phyloP scores from a whole-genome alignment of 768 basidiomycete genomes.

The Chalciporus piperatus region DNA sequence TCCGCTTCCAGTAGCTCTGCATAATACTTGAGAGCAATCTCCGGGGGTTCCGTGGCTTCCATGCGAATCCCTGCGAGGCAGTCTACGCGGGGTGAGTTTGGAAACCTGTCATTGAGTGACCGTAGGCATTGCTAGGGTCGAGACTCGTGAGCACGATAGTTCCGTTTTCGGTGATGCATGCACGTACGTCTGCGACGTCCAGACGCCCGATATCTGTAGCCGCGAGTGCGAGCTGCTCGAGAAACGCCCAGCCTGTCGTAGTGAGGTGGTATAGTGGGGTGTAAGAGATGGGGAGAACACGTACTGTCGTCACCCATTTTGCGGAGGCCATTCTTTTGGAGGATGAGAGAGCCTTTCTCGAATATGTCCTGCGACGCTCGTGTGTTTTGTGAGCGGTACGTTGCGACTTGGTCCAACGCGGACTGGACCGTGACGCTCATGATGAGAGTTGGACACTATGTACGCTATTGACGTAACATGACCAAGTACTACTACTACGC shows the following conservation, averaged over 20 bases:
- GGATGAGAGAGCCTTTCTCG: slow-evolving; percentile 47
- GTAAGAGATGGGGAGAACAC: background rate
- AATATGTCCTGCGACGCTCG: slow-evolving; percentile 60
- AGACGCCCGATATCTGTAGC: slow-evolving; percentile 71
- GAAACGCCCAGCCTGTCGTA: slow-evolving; percentile 65
- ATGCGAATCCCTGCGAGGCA: slow-evolving; percentile 75
- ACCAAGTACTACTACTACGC: no score
- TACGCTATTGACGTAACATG: no score
- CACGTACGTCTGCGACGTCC: slow-evolving; percentile 72
- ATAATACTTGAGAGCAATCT: slow-evolving; percentile 62
- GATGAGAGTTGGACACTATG: background rate
- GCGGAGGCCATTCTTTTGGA: slow-evolving; percentile 43
- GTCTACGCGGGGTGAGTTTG: slow-evolving; percentile 75
- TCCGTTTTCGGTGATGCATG: background rate
- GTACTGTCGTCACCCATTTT: slow-evolving; percentile 59
- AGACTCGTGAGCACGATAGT: slow-evolving; percentile 7
- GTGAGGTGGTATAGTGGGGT: background rate
- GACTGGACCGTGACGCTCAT: slow-evolving; percentile 46
- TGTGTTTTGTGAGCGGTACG: slow-evolving; percentile 48
- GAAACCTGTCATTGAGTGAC: slow-evolving; percentile 64
- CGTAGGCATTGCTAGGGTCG: slow-evolving; percentile 40
- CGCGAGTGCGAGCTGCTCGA: slow-evolving; percentile 79
- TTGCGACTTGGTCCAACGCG: slow-evolving; percentile 52
- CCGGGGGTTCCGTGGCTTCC: slow-evolving; percentile 62
- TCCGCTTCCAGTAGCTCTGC: slow-evolving; percentile 58